Evolutionary conservation across 1,284 basidiomycete genomes (phyloP).

Genomic region (Ganoderma leucocontextum): DNA sequence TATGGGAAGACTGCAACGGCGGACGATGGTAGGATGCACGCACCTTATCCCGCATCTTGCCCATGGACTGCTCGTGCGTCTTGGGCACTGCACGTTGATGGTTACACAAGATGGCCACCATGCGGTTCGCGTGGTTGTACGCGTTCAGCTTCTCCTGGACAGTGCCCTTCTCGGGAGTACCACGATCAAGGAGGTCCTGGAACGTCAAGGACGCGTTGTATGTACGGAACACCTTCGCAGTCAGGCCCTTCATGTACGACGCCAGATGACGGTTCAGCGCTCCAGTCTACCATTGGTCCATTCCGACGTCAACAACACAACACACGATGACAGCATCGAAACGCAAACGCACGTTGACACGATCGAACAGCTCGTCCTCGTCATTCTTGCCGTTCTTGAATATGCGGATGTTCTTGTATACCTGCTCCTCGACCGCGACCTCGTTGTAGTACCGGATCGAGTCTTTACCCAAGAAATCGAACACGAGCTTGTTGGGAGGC

Average conservation of each 20-base stretch:
- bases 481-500: constrained; percentile 85
- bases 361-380: constrained; percentile 93
- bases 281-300: constrained; percentile 65
- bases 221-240: constrained; percentile 98
- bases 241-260: constrained; percentile 94
- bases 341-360: constrained; percentile 74
- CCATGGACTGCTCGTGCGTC: constrained; percentile 91
- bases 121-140: constrained; percentile 95
- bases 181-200: constrained; percentile 85
- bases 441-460: constrained; percentile 96
- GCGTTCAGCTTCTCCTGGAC: constrained; percentile 93
- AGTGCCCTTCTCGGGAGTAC: constrained; percentile 75
- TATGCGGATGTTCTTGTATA: constrained; percentile 51
- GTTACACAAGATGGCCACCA: constrained; percentile 97
- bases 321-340: not conserved
- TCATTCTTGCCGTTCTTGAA: constrained; percentile 90
- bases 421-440: constrained; percentile 86
- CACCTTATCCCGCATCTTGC: constrained; percentile 91
- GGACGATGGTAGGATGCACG: constrained; percentile 41
- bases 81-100: constrained; percentile 95
- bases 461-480: constrained; percentile 98
- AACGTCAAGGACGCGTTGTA: constrained; percentile 95
- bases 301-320: constrained; percentile 4
- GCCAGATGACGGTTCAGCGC: constrained; percentile 90
- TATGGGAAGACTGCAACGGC: constrained; percentile 13